Evolutionary conservation across 1,284 basidiomycete genomes (phyloP).

Genomic region (Fistulinella cinereoalba): DNA sequence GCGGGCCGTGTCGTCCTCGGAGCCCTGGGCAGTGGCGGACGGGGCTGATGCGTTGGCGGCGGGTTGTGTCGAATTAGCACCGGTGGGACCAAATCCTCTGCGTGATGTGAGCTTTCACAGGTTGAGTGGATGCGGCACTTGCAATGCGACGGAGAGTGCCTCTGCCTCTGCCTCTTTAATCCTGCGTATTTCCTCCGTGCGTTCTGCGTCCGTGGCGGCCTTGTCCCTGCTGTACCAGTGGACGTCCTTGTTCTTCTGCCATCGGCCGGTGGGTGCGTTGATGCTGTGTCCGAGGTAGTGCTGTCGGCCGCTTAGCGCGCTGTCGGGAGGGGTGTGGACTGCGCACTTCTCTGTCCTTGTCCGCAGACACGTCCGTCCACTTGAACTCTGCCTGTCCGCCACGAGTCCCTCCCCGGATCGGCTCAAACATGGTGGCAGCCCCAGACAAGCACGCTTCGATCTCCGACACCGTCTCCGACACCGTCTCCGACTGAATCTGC

Average conservation of each 20-base stretch:
- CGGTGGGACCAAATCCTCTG: slow-evolving; percentile 62
- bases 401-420: slow-evolving; percentile 79
- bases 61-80: slow-evolving; percentile 36
- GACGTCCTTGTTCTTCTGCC: slow-evolving; percentile 94
- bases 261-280: slow-evolving; percentile 88
- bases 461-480: slow-evolving; percentile 15
- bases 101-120: slow-evolving; percentile 1
- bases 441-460: too few relatives aligned
- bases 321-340: neutral
- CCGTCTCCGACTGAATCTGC: slow-evolving; percentile 20
- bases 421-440: slow-evolving; percentile 63
- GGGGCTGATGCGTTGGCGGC: slow-evolving; percentile 14
- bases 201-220: slow-evolving; percentile 43
- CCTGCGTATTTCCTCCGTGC: slow-evolving; percentile 68
- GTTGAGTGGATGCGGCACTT: slow-evolving; percentile 28
- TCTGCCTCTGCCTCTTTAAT: slow-evolving; percentile 88
- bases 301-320: slow-evolving; percentile 37
- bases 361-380: slow-evolving; percentile 85
- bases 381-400: slow-evolving; percentile 91
- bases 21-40: slow-evolving; percentile 26
- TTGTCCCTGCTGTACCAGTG: slow-evolving; percentile 87
- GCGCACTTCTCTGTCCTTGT: slow-evolving; percentile 85
- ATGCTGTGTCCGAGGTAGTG: slow-evolving; percentile 91
- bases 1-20: slow-evolving; percentile 32
- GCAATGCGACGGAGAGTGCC: slow-evolving; percentile 78